Base-by-base conservation (phyloP, 441 rosid genomes). In the Erodium trifolium region DNA sequence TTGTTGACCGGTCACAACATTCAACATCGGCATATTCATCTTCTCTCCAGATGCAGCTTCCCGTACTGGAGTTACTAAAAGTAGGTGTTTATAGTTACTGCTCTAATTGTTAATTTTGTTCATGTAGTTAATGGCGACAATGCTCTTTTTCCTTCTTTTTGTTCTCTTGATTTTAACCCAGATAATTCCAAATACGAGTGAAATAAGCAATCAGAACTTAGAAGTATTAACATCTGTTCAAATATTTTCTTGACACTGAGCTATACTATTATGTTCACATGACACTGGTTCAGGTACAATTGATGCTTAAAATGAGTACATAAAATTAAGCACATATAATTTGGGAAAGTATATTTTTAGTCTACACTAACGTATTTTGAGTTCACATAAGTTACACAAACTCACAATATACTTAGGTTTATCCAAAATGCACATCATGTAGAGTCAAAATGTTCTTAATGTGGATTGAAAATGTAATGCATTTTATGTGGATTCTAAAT, bases 61-160 rank as follows among this genome's bases (percentile, higher is more conserved):
- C 99, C 39, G 80, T 88, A 68, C 68, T 92, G 78, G 99, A 94
- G 78, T 77, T 92, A 85, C 85, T 94, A 69, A 94, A 94, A 78
- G 98, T 93, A 84, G 47, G 82, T 79, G 14, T 75, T 75, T 74
- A 27, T 23, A 0, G 31, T 18, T 57, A 60, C 18, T 49, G 14
- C 69, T 71, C 35, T 67, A 18, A 11, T 63, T 11, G 35, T 27
- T 19, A 16, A 23, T 23, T 63, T 19, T 19, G 39, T 63, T 19
- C 37, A 10, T 23, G 66, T 23, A 63, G 23, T 59, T 19, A 9
- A 16, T 10, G 17, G 7, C 57, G n/a, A 6, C 57, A 7, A 49
- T 17, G 69, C 34, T 37, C 43, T 43, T 35, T 63, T 18, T 19
- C 17, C n/a, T 66, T 57, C 14, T 10, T 17, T 0, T 2, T 17